phyloP scores from a whole-genome alignment of 768 basidiomycete species.

The Rhizopogon roseolus region DNA sequence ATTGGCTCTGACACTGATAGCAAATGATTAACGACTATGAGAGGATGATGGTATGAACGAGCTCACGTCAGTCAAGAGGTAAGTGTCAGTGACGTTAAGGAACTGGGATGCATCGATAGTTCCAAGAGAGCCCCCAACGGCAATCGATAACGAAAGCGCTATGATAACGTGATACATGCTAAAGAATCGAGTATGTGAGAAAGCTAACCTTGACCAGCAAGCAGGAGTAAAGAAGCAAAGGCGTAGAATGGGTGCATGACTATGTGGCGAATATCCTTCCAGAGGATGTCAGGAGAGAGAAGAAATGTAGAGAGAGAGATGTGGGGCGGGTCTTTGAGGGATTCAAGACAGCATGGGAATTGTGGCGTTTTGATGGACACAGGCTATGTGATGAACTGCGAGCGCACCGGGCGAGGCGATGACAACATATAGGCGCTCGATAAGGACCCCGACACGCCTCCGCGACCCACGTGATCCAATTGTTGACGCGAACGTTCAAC shows the following conservation, averaged over 20 bases:
- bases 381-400: neutral
- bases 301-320: too few species aligned
- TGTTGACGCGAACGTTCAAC: constrained; percentile 11
- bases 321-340: too few species aligned
- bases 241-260: constrained; percentile 23
- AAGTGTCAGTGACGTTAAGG: constrained; percentile 32
- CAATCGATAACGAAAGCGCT: constrained; percentile 47
- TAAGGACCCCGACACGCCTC: neutral
- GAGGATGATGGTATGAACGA: neutral
- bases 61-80: constrained; percentile 26
- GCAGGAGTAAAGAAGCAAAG: constrained; percentile 29
- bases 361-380: neutral
- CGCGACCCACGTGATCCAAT: neutral
- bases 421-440: neutral
- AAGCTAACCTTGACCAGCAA: constrained; percentile 57
- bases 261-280: constrained; percentile 27
- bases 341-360: too few species aligned
- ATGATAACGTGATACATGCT: neutral
- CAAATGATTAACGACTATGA: constrained; percentile 22
- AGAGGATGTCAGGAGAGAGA: constrained; percentile 25
- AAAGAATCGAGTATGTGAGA: neutral
- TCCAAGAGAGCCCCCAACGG: constrained; percentile 31
- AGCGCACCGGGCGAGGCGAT: neutral
- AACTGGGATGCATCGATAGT: constrained; percentile 40
- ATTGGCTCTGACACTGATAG: constrained; percentile 22